phyloP scores from a whole-genome alignment of 2,329 filamentous ascomycete species.

The Diaporthe batatas region DNA sequence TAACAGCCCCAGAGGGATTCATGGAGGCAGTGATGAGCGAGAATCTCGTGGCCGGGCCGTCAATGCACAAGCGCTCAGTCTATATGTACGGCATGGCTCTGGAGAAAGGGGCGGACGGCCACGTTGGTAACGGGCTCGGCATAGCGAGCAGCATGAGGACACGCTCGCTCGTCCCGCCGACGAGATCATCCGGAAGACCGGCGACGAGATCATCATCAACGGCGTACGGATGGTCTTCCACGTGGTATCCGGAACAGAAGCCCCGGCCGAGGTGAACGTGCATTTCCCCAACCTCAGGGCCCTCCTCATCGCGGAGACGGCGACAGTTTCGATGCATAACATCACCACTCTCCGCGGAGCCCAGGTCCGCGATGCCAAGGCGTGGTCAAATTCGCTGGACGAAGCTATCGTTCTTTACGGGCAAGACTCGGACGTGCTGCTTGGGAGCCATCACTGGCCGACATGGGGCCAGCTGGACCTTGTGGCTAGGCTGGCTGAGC shows the following conservation, averaged over 20 bases:
- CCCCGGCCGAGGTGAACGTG: slow-evolving; percentile 58
- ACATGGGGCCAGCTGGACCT: slow-evolving; percentile 53
- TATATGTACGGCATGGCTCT: slow-evolving; percentile 57
- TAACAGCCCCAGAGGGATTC: slow-evolving; percentile 56
- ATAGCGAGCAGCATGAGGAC: slow-evolving; percentile 51
- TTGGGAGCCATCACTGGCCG: slow-evolving; percentile 58
- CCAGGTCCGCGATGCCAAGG: slow-evolving; percentile 55
- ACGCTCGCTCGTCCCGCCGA: slow-evolving; percentile 53
- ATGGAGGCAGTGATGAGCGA: slow-evolving; percentile 55
- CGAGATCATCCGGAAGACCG: slow-evolving; percentile 52
- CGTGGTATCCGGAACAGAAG: slow-evolving; percentile 57
- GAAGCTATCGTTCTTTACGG: slow-evolving; percentile 54
- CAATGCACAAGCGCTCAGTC: slow-evolving; percentile 54
- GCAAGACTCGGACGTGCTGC: slow-evolving; percentile 50
- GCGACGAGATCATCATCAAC: slow-evolving; percentile 50
- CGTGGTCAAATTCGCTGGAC: slow-evolving; percentile 56
- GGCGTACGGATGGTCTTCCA: slow-evolving; percentile 56
- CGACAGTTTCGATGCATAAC: slow-evolving; percentile 58
- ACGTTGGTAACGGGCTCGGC: slow-evolving; percentile 56
- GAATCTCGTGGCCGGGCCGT: slow-evolving; percentile 54
- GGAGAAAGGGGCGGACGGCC: slow-evolving; percentile 47
- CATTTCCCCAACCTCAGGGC: slow-evolving; percentile 54
- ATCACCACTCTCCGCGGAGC: slow-evolving; percentile 58
- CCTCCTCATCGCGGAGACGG: slow-evolving; percentile 55
- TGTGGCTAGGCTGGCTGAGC: slow-evolving; percentile 48